Conservation (phyloP, 352 stramenopile genomes). For the Hyaloperonospora arabidopsidis region DNA sequence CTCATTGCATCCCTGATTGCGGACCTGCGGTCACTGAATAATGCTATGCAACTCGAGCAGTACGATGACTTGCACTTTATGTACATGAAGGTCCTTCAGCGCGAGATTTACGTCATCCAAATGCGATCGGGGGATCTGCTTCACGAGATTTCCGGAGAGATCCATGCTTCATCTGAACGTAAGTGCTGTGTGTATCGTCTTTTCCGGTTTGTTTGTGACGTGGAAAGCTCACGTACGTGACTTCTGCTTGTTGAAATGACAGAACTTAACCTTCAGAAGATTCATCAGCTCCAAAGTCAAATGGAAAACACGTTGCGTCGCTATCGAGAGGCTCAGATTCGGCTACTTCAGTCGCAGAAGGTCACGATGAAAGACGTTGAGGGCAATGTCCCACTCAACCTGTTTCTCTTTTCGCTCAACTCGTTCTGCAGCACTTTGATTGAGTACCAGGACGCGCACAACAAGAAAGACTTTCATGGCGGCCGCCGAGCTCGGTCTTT, state of each 20-base stretch:
- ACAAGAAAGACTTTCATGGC: conserved; percentile 46
- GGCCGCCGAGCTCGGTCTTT: conserved; percentile 45
- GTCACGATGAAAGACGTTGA: conserved; percentile 61
- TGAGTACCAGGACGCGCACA: conserved; percentile 57
- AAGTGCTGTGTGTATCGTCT: conserved; percentile 8
- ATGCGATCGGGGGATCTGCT: conserved; percentile 53
- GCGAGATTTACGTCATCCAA: conserved; percentile 76
- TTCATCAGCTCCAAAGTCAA: conserved; percentile 42
- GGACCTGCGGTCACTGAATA: conserved; percentile 60
- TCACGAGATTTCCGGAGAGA: conserved; percentile 56
- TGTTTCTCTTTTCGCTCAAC: conserved; percentile 80
- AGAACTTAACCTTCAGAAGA: conserved; percentile 47
- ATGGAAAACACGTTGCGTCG: conserved; percentile 62
- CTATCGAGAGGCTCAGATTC: conserved; percentile 55
- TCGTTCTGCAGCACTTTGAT: conserved; percentile 75
- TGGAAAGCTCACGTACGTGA: not conserved
- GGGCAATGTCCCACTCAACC: conserved; percentile 71
- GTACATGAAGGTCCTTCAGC: conserved; percentile 75
- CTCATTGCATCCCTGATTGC: conserved; percentile 58
- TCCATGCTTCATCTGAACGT: conserved; percentile 46
- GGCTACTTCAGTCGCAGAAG: conserved; percentile 40
- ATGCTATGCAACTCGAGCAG: conserved; percentile 73
- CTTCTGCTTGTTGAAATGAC: conserved; percentile 1
- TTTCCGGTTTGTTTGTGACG: not conserved
- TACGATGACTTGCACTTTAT: conserved; percentile 63